phyloP scores from a whole-genome alignment of 306 rosid genomes.

The Quercus alba region DNA sequence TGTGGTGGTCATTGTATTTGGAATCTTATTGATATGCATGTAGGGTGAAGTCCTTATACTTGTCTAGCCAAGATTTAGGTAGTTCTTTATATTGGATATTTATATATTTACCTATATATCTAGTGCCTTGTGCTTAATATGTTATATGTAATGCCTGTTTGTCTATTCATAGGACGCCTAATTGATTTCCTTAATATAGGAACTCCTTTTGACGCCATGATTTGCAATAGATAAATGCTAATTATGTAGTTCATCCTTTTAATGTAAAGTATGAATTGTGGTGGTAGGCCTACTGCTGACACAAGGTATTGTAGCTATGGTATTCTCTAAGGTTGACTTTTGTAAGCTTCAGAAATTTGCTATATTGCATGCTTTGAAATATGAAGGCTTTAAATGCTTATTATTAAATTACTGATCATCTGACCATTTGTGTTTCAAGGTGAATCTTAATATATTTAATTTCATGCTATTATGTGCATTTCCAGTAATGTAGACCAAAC shows the following conservation, averaged over 20 bases:
- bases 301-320: neutral
- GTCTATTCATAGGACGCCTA: neutral
- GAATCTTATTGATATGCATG: neutral
- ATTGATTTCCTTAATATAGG: neutral
- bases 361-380: too few species aligned
- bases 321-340: neutral
- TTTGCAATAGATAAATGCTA: neutral
- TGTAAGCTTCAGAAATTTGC: too few species aligned
- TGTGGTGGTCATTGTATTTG: neutral
- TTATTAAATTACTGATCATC: too few species aligned
- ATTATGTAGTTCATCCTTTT: neutral
- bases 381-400: too few species aligned
- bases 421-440: conserved; percentile 30
- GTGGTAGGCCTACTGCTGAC: neutral
- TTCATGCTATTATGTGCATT: neutral
- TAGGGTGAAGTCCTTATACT: neutral
- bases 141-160: neutral
- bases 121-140: neutral
- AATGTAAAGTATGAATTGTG: neutral
- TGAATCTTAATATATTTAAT: conserved; percentile 26
- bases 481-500: neutral
- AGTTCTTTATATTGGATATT: neutral
- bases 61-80: neutral
- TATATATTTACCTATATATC: neutral
- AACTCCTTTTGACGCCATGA: neutral